Base-by-base conservation (phyloP, 768 basidiomycete species). In the Suillus lakei region DNA sequence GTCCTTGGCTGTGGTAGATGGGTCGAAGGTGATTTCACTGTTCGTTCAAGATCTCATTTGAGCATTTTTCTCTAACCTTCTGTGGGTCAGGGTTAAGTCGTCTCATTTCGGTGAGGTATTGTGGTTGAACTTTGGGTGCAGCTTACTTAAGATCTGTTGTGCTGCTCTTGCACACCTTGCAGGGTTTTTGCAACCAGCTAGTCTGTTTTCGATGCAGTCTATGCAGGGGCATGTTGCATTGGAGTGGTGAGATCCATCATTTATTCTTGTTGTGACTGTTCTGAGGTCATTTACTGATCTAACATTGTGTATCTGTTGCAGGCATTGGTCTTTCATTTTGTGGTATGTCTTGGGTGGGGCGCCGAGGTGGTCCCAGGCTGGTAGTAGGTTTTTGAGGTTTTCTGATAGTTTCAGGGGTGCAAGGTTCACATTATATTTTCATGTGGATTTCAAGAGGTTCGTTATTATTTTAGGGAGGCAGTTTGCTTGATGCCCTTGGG, bases 351-450 rank as follows among this genome's bases (percentile, higher is more conserved):
- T 32, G 9, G 7, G 51, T 6, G n/a, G 36, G 1, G 65, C 59
- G 0, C 56, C 54, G 0, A 68, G 6, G 53, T 71, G 70, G 28
- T 13, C 48, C 70, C 70, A 72, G 0, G 68, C 65, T 0, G 68
- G 70, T 0, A 72, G 62, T 23, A 53, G 3, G 0, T 30, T 10
- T 16, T 61, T 62, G 5, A 69, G 50, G 1, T 56, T 4, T 0
- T 28, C 7, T 0, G 62, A 26, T 0, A 72, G 1, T 18, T 63
- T 54, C 0, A 65, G 4, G 0, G 68, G 55, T 0, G 55, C 50
- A 7, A 72, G 63, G 21, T 10, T 30, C 0, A 62, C 51, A 1
- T 63, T 44, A 26, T 65, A 16, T 15, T 64, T 64, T 1, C 44
- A 63, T 1, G 68, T 69, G 0, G 38, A 21, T 16, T 60, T 48